Evolutionary conservation across 148 eudicot genomes (phyloP), one percentile per base, ranked within the genome.

Genomic region (Amaranthus cruentus): DNA sequence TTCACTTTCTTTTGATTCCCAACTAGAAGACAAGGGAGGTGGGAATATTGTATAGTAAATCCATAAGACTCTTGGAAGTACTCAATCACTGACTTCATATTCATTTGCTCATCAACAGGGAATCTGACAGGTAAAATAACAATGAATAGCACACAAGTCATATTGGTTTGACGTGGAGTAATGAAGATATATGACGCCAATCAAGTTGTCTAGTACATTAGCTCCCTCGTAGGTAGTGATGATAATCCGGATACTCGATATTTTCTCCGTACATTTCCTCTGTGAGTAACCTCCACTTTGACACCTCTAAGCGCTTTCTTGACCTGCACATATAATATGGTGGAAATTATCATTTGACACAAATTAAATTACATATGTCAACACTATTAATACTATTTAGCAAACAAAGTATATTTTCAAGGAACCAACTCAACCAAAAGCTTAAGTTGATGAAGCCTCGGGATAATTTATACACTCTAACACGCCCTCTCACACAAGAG

Each of bases 241-340:
- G 98, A 91, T 79, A 95, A 78, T 58, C 97, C 93, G 69, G 96
- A 83, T 63, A 95, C 84, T 6, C 97, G 86, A 68, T 95, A 95
- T 73, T 91, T 95, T 85, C 98, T 86, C 56, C 96, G 83, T 75
- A 84, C 83, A 67, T 79, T 86, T 76, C 90, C 91, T 70, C 98
- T 86, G 79, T 95, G 98, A 18, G 97, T 91, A 38, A 95, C 97
- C 81, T 95, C 98, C 73, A 95, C 98, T 86, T 90, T 95, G 58
- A 95, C 77, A 14, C 98, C 98, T 79, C 97, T 85, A 67, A 95
- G 87, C 10, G 97, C 88, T 80, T 90, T 95, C 81, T 91, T 95
- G 74, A 95, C 93, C 98, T 95, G 83, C 55, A 68, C 50, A 67
- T 53, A 60, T 71, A 53, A 21, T 28, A 57, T 47, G 62, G 47